Evolutionary conservation across 1,284 basidiomycete species (phyloP).

Genomic region (Macrocybe sp.): DNA sequence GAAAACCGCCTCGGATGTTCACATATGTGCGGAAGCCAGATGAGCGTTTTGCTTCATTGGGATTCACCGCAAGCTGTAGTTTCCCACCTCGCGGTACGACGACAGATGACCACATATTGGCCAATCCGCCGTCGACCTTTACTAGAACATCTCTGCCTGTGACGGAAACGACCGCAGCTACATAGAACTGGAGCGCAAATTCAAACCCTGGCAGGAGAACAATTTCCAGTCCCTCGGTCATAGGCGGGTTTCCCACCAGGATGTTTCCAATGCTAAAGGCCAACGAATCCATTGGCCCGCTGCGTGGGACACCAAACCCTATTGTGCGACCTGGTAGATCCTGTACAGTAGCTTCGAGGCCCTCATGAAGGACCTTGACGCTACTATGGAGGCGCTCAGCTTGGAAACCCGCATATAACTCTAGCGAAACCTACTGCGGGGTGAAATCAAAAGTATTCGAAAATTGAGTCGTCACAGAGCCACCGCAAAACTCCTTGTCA

Average conservation of each 20-base stretch:
- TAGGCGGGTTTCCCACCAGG: constrained; percentile 52
- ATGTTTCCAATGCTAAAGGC: constrained; percentile 58
- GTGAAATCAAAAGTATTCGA: constrained; percentile 41
- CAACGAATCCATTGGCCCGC: constrained; percentile 62
- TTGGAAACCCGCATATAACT: neutral
- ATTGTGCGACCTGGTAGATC: constrained; percentile 56
- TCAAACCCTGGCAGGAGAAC: constrained; percentile 33
- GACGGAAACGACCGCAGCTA: constrained; percentile 46
- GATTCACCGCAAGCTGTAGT: constrained; percentile 34
- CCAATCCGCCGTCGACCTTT: constrained; percentile 35
- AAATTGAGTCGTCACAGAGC: constrained; percentile 52
- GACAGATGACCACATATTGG: constrained; percentile 45
- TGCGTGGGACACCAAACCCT: constrained; percentile 60
- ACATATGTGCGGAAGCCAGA: constrained; percentile 54
- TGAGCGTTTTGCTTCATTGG: constrained; percentile 6
- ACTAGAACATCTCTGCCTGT: constrained; percentile 48
- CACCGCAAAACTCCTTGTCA: constrained; percentile 37
- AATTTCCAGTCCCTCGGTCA: constrained; percentile 57
- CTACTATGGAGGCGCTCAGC: constrained; percentile 31
- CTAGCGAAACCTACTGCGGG: constrained; percentile 32
- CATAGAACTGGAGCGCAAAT: constrained; percentile 42
- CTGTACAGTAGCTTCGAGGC: constrained; percentile 60
- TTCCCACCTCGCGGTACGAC: constrained; percentile 39
- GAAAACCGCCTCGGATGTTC: constrained; percentile 57
- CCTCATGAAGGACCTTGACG: constrained; percentile 52